Percentiles rank a stretch among this genome's conserved stretches.
These are phyloP conservation scores for Aspergillus proliferans DNA, from an alignment of 2,329 filamentous ascomycete genomes.

Conservation along the genomic window DNA sequence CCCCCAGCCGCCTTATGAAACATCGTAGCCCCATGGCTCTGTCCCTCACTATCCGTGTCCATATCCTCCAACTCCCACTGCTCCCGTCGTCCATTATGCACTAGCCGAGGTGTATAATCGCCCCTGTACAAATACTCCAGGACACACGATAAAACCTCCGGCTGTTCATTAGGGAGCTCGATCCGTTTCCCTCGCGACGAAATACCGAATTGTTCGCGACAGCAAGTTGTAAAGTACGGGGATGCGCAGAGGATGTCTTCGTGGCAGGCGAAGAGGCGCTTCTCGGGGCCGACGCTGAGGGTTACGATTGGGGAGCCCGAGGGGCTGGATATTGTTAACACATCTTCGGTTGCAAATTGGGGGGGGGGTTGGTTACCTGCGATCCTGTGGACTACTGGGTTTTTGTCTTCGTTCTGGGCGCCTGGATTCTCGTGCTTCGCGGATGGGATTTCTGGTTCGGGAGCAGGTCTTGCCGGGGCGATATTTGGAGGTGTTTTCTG, in stretches of 20 bases:
- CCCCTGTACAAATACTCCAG: conserved; percentile 92
- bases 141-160: conserved; percentile 83
- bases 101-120: conserved; percentile 78
- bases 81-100: conserved; percentile 74
- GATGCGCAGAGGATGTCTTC: conserved; percentile 75
- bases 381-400: conserved; percentile 27
- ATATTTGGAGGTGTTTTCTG: conserved; percentile 36
- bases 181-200: conserved; percentile 59
- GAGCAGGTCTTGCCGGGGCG: conserved; percentile 35
- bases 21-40: conserved; percentile 58
- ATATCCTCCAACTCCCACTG: conserved; percentile 74
- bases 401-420: conserved; percentile 23
- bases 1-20: conserved; percentile 60
- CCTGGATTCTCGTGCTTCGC: conserved; percentile 23
- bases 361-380: conserved; percentile 24
- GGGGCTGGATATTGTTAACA: conserved; percentile 35
- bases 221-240: conserved; percentile 67
- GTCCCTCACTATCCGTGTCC: conserved; percentile 34
- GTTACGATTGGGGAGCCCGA: conserved; percentile 68
- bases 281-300: conserved; percentile 70
- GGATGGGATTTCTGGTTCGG: conserved; percentile 27
- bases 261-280: conserved; percentile 85
- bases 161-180: conserved; percentile 75
- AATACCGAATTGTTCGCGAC: conserved; percentile 48
- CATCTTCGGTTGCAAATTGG: neutral